Evolutionary conservation across 139 green algal species (phyloP), one percentile per base, ranked within the genome.

Genomic region (Nannochloris sp.): DNA sequence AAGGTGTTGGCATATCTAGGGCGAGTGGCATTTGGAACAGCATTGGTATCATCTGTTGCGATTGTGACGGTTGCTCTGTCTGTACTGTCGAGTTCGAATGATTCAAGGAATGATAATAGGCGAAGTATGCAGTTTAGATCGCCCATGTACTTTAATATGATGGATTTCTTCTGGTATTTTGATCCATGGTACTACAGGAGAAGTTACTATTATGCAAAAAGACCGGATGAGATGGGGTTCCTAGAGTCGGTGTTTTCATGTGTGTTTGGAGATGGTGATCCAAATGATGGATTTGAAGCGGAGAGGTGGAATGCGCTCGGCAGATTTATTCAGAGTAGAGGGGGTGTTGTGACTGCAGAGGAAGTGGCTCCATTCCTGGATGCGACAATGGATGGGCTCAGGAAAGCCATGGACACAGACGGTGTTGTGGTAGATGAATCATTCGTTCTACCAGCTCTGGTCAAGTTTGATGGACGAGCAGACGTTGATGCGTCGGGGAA

Each of bases 221-320:
- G 37, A 14, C 25, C 16, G 5, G 26, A 57, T 37, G 29, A 51
- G 44, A 82, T 94, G 72, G 86, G 69, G 50, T 95, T 96, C 49
- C 65, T 94, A 33, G 85, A 96, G 75, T 61, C 82, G 4, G 80
- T 96, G 25, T 97, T 97, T 71, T 87, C 73, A 3, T 97, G 95
- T 69, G 92, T 98, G 43, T 97, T 98, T 81, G 92, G 92, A 0
- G 92, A 98, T 72, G 92, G 92, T 0, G 81, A 98, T 72, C 91
- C 91, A 9, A 98, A 98, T 63, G 36, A 67, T 4, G 76, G 61
- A 30, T 91, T 81, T 20, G 89, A 97, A 40, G 75, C 85, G 55
- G 45, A 62, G 36, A 81, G 89, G 2, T 98, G 91, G 91, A 61
- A 77, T 25, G 37, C 62, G 45, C 79, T 97, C 36, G 74, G 75